phyloP scores from a whole-genome alignment of 1,139 yeast species.

The Suhomyces chickasaworum region DNA sequence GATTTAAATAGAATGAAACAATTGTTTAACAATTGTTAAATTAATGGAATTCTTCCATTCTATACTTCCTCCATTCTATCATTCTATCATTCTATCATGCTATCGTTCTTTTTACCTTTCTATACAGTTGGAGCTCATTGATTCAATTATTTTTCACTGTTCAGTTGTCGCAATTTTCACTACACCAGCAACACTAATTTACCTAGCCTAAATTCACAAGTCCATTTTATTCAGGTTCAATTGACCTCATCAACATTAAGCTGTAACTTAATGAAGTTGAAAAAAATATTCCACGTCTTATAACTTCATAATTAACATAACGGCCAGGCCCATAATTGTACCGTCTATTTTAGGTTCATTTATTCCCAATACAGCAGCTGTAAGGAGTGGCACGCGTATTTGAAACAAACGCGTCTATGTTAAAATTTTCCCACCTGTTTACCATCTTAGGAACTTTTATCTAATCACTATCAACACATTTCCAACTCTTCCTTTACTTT shows the following conservation, averaged over 20 bases:
- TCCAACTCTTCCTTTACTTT: slow-evolving; percentile 4
- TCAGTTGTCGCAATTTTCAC: neutral
- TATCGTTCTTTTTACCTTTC: too few species aligned
- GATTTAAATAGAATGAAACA: too few species aligned
- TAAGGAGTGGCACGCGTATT: slow-evolving; percentile 14
- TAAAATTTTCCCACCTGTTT: slow-evolving; percentile 14
- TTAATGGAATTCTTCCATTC: too few species aligned
- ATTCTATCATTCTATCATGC: too few species aligned
- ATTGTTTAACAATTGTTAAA: too few species aligned
- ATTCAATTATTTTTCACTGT: too few species aligned
- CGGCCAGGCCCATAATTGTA: neutral
- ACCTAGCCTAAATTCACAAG: too few species aligned
- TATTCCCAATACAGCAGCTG: slow-evolving; percentile 12
- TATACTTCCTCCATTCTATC: too few species aligned
- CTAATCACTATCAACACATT: slow-evolving; percentile 3
- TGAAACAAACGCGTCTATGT: slow-evolving; percentile 11
- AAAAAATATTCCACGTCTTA: neutral
- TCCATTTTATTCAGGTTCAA: neutral
- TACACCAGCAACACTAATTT: neutral
- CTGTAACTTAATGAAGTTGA: too few species aligned
- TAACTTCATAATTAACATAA: neutral
- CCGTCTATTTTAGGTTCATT: slow-evolving; percentile 3
- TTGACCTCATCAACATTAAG: neutral
- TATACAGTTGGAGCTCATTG: too few species aligned
- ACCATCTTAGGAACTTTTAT: slow-evolving; percentile 7